phyloP scores from a whole-genome alignment of 371 early-diverging fungal species.

The Mucor piriformis region DNA sequence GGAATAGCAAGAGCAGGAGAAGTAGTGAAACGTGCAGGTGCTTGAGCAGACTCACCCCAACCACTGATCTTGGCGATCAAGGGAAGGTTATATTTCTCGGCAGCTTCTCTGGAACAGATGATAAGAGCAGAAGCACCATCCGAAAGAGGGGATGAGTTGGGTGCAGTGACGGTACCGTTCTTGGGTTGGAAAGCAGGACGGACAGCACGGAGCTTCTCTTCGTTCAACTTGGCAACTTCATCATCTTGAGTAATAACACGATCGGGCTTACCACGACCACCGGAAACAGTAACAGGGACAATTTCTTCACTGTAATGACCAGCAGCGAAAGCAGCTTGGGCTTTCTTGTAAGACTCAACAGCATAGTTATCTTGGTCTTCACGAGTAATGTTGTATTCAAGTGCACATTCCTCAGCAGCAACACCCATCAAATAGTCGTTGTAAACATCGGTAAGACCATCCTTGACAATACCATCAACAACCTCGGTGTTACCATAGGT shows the following conservation, averaged over 20 bases:
- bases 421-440: constrained; percentile 89
- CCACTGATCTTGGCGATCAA: constrained; percentile 76
- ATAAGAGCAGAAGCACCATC: constrained; percentile 97
- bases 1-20: constrained; percentile 93
- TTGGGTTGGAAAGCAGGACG: constrained; percentile 88
- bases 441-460: constrained; percentile 94
- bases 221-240: constrained; percentile 71
- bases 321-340: constrained; percentile 78
- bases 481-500: constrained; percentile 86
- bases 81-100: constrained; percentile 73
- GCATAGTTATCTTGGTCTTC: constrained; percentile 92
- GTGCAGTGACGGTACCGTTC: constrained; percentile 94
- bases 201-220: constrained; percentile 82
- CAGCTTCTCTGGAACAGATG: constrained; percentile 78
- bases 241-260: constrained; percentile 81
- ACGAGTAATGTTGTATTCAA: constrained; percentile 78
- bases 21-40: constrained; percentile 89
- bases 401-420: constrained; percentile 93
- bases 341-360: constrained; percentile 83
- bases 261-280: constrained; percentile 85
- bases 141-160: constrained; percentile 91
- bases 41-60: constrained; percentile 79
- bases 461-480: constrained; percentile 88
- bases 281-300: constrained; percentile 82
- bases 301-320: constrained; percentile 88